Conservation (phyloP, 2,329 filamentous ascomycete genomes). For the Botryotinia globosa region DNA sequence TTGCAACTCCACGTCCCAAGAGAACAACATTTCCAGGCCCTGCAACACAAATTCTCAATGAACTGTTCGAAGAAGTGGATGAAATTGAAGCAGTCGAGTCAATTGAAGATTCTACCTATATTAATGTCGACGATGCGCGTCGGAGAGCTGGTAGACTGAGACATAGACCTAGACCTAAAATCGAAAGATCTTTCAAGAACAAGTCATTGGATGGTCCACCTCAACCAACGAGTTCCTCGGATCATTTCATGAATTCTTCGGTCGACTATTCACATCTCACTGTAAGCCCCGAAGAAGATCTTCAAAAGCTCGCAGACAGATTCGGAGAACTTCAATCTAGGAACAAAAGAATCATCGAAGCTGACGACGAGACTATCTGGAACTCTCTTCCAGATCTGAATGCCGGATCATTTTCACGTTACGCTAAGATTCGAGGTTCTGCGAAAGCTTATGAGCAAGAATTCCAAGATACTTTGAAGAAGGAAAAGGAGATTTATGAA, state of each 20-base stretch:
- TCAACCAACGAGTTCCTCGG: not conserved
- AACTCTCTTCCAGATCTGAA: not conserved
- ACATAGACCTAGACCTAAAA: not conserved
- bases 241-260: too few species aligned
- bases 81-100: not conserved
- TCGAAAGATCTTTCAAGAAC: not conserved
- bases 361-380: not conserved
- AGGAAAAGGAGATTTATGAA: not conserved
- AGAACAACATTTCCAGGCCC: not conserved
- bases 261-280: not conserved
- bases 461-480: not conserved
- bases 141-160: not conserved
- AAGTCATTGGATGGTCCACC: not conserved
- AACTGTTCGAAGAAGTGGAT: not conserved
- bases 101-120: not conserved
- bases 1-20: not conserved
- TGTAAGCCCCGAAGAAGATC: not conserved
- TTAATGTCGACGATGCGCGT: not conserved
- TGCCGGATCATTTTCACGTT: not conserved
- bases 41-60: not conserved
- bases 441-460: not conserved
- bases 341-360: not conserved
- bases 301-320: not conserved
- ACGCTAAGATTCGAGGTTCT: not conserved
- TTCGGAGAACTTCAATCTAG: not conserved